These are phyloP conservation scores for Paraleonurus japonicus DNA, from an alignment of 257 asterid species.

Conservation along the genomic window DNA sequence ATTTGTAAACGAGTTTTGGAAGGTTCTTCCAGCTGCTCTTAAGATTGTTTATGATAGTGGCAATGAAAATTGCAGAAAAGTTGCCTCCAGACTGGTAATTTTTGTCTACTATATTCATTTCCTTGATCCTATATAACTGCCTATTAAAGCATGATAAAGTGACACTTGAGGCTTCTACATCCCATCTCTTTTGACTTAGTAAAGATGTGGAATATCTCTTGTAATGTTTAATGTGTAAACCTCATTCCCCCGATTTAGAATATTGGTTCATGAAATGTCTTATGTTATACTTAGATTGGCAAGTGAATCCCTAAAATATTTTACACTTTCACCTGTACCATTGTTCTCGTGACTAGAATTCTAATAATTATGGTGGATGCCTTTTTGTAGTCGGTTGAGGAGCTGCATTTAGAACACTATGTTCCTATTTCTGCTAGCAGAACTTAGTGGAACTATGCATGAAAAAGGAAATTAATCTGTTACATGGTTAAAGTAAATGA, in stretches of 20 bases:
- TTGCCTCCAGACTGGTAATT: constrained; percentile 80
- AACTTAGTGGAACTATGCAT: background rate
- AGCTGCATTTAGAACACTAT: background rate
- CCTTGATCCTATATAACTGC: constrained; percentile 5
- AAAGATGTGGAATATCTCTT: background rate
- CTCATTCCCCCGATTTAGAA: background rate
- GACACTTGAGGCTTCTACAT: background rate
- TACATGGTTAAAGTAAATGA: background rate
- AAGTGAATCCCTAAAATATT: background rate
- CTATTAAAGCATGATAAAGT: constrained; percentile 15
- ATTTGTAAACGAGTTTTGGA: constrained; percentile 96
- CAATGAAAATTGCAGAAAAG: constrained; percentile 71
- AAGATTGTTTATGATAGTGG: constrained; percentile 64
- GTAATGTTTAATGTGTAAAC: background rate
- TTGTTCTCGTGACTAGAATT: background rate
- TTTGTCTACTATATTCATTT: constrained; percentile 9
- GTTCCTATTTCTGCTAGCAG: background rate
- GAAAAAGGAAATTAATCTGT: background rate
- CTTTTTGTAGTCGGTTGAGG: background rate
- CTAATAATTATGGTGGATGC: constrained; percentile 3
- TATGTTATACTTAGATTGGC: background rate
- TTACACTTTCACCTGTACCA: constrained; percentile 2
- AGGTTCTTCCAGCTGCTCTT: constrained; percentile 78
- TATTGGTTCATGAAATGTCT: constrained; percentile 9
- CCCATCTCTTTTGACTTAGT: background rate